Evolutionary conservation across 2,329 filamentous ascomycete genomes (phyloP).

Genomic region (Leptographium radiaticola): DNA sequence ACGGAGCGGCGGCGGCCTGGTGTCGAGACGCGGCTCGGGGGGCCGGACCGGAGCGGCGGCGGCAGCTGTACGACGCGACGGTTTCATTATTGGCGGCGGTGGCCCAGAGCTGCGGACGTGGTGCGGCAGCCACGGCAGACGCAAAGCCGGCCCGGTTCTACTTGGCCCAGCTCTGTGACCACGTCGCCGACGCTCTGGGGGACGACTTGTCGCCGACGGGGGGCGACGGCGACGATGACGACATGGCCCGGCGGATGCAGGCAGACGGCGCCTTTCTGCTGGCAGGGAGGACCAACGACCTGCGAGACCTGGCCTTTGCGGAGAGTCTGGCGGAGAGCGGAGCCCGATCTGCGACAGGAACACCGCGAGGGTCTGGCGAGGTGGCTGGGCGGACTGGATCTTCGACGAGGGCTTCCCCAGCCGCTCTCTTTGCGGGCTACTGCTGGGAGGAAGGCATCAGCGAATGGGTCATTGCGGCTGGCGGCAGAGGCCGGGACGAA

Average conservation of each 20-base stretch:
- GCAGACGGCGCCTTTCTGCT: constrained; percentile 36
- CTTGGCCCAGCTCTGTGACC: constrained; percentile 26
- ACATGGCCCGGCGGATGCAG: constrained; percentile 23
- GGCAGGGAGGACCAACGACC: constrained; percentile 37
- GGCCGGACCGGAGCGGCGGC: not conserved
- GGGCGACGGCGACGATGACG: constrained; percentile 11
- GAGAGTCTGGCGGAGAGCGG: constrained; percentile 24
- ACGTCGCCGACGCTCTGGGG: constrained; percentile 17
- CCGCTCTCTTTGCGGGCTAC: constrained; percentile 15
- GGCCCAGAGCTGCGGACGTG: constrained; percentile 33
- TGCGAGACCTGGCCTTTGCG: constrained; percentile 40
- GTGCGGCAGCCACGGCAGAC: constrained; percentile 9
- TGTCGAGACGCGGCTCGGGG: not conserved
- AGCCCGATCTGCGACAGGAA: too few relatives aligned
- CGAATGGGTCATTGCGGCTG: constrained; percentile 19
- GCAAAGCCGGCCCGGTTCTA: constrained; percentile 22
- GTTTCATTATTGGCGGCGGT: constrained; percentile 30
- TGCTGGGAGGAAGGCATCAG: constrained; percentile 25
- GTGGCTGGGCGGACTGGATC: too few relatives aligned
- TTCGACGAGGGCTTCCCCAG: not conserved
- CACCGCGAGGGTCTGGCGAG: not conserved
- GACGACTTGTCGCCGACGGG: constrained; percentile 8
- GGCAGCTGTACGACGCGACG: constrained; percentile 19
- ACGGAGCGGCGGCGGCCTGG: not conserved
- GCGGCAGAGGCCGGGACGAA: constrained; percentile 3